These are phyloP conservation scores for Blastocystis sp. DNA, from an alignment of 352 stramenopile genomes.

Conservation along the genomic window DNA sequence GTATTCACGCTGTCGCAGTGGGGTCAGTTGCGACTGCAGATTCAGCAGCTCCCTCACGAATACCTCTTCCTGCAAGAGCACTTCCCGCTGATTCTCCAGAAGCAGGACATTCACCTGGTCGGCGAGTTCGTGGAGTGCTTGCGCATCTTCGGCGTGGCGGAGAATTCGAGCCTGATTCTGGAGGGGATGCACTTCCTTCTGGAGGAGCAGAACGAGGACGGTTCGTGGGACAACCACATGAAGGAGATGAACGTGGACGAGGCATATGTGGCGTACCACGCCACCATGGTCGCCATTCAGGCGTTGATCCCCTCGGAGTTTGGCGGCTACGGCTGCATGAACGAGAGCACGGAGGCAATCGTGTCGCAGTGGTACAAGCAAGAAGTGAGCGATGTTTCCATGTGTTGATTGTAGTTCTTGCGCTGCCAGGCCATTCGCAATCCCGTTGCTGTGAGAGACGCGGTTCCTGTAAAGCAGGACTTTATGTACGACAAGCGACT, in stretches of 20 bases:
- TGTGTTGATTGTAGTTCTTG: conserved; percentile 16
- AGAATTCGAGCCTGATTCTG: conserved; percentile 65
- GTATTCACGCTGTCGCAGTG: conserved; percentile 86
- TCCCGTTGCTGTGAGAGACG: not conserved
- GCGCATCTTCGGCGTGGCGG: conserved; percentile 73
- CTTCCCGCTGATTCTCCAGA: conserved; percentile 82
- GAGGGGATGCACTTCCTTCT: conserved; percentile 74
- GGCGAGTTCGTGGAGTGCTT: conserved; percentile 78
- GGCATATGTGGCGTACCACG: conserved; percentile 63
- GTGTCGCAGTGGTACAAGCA: conserved; percentile 40
- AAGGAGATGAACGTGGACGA: conserved; percentile 13
- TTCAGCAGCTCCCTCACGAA: conserved; percentile 87
- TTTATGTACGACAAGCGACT: conserved; percentile 37
- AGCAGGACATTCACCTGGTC: conserved; percentile 82
- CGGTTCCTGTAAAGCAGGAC: not conserved
- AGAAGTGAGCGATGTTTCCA: not conserved
- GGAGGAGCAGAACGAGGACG: conserved; percentile 53
- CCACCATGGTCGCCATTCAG: conserved; percentile 51
- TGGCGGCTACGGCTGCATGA: conserved; percentile 47
- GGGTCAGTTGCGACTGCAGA: conserved; percentile 78
- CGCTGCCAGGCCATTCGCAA: not conserved
- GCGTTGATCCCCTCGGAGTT: conserved; percentile 29
- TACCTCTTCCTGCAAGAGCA: conserved; percentile 87
- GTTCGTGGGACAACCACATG: conserved; percentile 37
- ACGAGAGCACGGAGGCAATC: conserved; percentile 50